Evolutionary conservation across 2,329 filamentous ascomycete genomes (phyloP), one percentile per base, ranked within the genome.

Genomic region (Microcyclosporella mali): DNA sequence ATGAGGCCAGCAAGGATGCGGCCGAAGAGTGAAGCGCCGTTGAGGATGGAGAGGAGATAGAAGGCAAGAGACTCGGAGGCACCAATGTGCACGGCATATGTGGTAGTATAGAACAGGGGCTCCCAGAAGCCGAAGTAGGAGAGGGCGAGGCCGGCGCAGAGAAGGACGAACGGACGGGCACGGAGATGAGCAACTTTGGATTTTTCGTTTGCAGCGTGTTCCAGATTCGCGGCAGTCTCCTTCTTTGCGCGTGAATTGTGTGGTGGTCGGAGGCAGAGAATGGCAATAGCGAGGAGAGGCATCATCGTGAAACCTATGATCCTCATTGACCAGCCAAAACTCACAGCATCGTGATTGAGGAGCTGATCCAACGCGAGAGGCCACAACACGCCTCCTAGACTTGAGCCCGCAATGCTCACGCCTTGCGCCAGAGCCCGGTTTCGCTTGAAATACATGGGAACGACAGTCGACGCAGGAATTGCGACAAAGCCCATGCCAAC

Each of bases 261-360:
- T 38, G n/a, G n/a, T n/a, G n/a, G n/a, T n/a, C n/a, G n/a, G n/a
- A n/a, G n/a, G n/a, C n/a, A n/a, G n/a, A n/a, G 8, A 4, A 32
- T 29, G 9, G 37, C 37, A 29, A 40, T 15, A 19, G 17, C 29
- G 1, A 32, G 17, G 9, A 40, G 12, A 11, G 37, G 28, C n/a
- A 74, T 47, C 46, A 73, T 70, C 41, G 74, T 54, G 42, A 79
- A 78, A 0, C 66, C 75, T 6, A 72, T 57, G 19, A 75, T 63
- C 3, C 75, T 62, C 0, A 78, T 66, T 0, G 71, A 63, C 75
- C 75, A 78, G 4, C 64, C 69, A 41, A 77, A 79, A 2, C 75
- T 72, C 4, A 78, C 46, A 57, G 45, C 44, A 0, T 65, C 56
- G 18, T 56, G 56, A 8, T 25, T n/a, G n/a, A 38, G 25, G 11